Conservation (phyloP, 2,329 filamentous ascomycete genomes). For the Colletotrichum sp. region DNA sequence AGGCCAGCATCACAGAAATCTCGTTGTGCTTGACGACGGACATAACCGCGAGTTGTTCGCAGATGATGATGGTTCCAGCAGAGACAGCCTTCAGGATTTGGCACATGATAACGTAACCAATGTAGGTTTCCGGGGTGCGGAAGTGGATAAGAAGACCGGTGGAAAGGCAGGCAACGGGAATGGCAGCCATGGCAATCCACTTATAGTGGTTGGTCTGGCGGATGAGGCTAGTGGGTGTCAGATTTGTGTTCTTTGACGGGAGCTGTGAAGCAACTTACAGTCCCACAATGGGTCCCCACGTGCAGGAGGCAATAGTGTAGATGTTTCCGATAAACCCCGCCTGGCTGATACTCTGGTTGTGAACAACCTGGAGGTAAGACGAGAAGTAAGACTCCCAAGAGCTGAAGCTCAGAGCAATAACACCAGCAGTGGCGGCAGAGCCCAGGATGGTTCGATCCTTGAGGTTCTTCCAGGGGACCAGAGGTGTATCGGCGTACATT, state of each 20-base stretch:
- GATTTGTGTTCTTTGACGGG: too few species aligned
- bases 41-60: conserved; percentile 44
- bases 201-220: conserved; percentile 34
- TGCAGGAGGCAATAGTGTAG: conserved; percentile 40
- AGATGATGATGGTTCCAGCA: conserved; percentile 41
- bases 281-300: conserved; percentile 44
- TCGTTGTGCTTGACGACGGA: conserved; percentile 34
- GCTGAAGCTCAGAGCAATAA: conserved; percentile 47
- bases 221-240: too few species aligned
- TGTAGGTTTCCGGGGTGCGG: conserved; percentile 30
- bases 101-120: conserved; percentile 42
- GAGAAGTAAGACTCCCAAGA: conserved; percentile 36
- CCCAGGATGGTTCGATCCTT: conserved; percentile 28
- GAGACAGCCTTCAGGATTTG: conserved; percentile 47
- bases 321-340: conserved; percentile 35
- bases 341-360: conserved; percentile 28
- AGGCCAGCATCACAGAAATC: conserved; percentile 35
- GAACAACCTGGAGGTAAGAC: conserved; percentile 44
- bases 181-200: conserved; percentile 31
- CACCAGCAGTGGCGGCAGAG: conserved; percentile 39
- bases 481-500: conserved; percentile 49
- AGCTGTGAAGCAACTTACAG: conserved; percentile 25
- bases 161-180: conserved; percentile 35
- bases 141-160: conserved; percentile 39
- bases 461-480: conserved; percentile 49